Evolutionary conservation across 805 yeast genomes (phyloP).

Genomic region (Huiozyma sinensis): DNA sequence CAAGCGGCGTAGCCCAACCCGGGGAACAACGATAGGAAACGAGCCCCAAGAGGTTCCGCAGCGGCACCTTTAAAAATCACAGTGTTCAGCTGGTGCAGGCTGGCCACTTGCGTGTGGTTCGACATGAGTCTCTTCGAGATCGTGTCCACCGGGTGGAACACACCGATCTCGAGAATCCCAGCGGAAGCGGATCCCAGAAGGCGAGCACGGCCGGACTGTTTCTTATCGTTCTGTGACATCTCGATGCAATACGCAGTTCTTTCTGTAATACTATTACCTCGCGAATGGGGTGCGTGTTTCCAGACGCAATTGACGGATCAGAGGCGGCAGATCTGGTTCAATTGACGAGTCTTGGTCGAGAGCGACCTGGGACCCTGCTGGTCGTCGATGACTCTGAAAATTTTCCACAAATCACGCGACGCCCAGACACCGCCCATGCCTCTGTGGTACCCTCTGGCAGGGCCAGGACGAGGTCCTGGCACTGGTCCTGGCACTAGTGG

Average conservation of each 20-base stretch:
- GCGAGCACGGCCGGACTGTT: slow-evolving; percentile 78
- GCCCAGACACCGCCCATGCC: too few relatives aligned
- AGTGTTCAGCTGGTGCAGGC: slow-evolving; percentile 56
- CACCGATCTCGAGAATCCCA: slow-evolving; percentile 91
- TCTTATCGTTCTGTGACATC: slow-evolving; percentile 43
- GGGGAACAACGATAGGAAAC: slow-evolving; percentile 82
- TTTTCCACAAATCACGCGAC: too few relatives aligned
- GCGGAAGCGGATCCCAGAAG: slow-evolving; percentile 95
- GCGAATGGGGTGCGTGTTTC: too few relatives aligned
- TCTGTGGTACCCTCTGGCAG: too few relatives aligned
- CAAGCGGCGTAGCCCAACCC: slow-evolving; percentile 98
- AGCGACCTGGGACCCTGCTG: too few relatives aligned
- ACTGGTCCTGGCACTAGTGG: too few relatives aligned
- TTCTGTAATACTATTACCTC: too few relatives aligned
- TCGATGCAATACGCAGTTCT: neutral
- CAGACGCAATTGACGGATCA: too few relatives aligned
- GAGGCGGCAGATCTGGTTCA: too few relatives aligned
- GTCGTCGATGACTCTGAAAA: too few relatives aligned
- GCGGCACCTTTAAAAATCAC: slow-evolving; percentile 85
- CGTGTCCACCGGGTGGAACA: slow-evolving; percentile 98
- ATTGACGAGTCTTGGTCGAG: too few relatives aligned
- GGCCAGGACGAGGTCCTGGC: too few relatives aligned
- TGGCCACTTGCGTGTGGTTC: slow-evolving; percentile 58
- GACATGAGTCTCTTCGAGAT: slow-evolving; percentile 92
- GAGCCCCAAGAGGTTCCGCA: slow-evolving; percentile 51